Percentiles rank a stretch among this genome's conserved stretches.
phyloP scores from a whole-genome alignment of 192 early-diverging fungal species.

The Coemansia sp. region DNA sequence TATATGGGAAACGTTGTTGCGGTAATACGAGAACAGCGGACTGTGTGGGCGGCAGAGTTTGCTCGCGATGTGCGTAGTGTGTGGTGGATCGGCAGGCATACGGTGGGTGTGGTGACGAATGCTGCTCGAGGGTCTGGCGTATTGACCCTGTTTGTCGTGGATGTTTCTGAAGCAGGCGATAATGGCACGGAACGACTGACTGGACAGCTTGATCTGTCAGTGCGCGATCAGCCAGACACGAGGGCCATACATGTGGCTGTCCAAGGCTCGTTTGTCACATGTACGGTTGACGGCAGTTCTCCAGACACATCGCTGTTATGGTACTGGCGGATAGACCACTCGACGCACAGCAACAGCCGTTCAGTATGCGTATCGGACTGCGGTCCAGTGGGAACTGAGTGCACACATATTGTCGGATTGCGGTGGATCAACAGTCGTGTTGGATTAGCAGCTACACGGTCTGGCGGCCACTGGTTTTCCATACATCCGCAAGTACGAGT shows the following conservation, averaged over 20 bases:
- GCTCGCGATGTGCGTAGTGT: conserved; percentile 13
- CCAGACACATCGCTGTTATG: conserved; percentile 8
- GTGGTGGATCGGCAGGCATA: conserved; percentile 27
- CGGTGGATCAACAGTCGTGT: conserved; percentile 17
- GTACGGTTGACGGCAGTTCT: background rate
- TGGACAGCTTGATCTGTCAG: background rate
- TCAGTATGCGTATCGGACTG: background rate
- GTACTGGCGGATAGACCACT: conserved; percentile 20
- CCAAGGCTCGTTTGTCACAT: conserved; percentile 10
- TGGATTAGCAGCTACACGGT: conserved; percentile 21
- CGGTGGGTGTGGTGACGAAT: conserved; percentile 16
- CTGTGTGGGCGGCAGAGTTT: conserved; percentile 10
- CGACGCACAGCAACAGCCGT: background rate
- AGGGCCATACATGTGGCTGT: conserved; percentile 1
- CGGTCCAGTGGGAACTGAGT: background rate
- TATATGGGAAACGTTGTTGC: conserved; percentile 2
- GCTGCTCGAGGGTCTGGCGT: background rate
- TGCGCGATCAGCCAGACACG: background rate
- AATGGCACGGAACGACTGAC: background rate
- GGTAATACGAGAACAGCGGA: background rate
- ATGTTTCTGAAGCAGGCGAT: background rate
- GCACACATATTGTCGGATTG: conserved; percentile 12
- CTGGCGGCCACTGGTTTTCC: conserved; percentile 27
- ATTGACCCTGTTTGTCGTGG: conserved; percentile 17
- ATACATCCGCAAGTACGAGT: background rate